A percentile compares a stretch with the other conserved stretches of the same genome.
phyloP scores from a whole-genome alignment of 768 basidiomycete species.

The Lyophyllum shimeji region DNA sequence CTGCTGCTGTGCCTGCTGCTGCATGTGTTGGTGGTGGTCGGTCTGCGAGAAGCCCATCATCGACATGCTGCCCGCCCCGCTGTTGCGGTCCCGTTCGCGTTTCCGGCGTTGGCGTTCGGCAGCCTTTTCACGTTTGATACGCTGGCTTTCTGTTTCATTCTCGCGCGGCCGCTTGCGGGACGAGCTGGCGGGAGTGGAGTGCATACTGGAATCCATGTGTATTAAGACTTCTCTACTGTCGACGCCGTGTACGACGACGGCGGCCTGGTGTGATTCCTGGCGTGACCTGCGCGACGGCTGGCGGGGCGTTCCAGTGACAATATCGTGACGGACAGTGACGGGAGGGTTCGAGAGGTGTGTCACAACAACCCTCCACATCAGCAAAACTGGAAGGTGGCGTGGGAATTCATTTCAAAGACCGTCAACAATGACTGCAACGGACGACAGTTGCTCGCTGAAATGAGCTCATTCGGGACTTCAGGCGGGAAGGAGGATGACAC shows the following conservation, averaged over 20 bases:
- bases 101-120: constrained; percentile 84
- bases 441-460: no score
- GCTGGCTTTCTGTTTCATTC: constrained; percentile 72
- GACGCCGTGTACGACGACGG: neutral
- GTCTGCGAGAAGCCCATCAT: constrained; percentile 37
- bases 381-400: constrained; percentile 15
- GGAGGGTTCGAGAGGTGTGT: constrained; percentile 36
- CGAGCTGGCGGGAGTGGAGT: constrained; percentile 23
- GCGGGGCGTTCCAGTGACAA: constrained; percentile 42
- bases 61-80: constrained; percentile 31
- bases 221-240: constrained; percentile 3
- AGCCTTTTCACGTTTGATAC: constrained; percentile 81
- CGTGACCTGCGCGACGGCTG: constrained; percentile 43
- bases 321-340: constrained; percentile 50
- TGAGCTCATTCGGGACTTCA: no score
- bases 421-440: neutral
- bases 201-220: constrained; percentile 21
- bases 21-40: constrained; percentile 25
- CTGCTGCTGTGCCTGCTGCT: constrained; percentile 16
- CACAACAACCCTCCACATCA: constrained; percentile 25
- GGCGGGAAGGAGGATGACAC: no score
- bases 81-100: constrained; percentile 64
- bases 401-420: constrained; percentile 5
- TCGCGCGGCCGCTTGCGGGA: constrained; percentile 61
- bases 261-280: constrained; percentile 31